phyloP scores from a whole-genome alignment of 768 basidiomycete species.

The Boletus sensibilis region DNA sequence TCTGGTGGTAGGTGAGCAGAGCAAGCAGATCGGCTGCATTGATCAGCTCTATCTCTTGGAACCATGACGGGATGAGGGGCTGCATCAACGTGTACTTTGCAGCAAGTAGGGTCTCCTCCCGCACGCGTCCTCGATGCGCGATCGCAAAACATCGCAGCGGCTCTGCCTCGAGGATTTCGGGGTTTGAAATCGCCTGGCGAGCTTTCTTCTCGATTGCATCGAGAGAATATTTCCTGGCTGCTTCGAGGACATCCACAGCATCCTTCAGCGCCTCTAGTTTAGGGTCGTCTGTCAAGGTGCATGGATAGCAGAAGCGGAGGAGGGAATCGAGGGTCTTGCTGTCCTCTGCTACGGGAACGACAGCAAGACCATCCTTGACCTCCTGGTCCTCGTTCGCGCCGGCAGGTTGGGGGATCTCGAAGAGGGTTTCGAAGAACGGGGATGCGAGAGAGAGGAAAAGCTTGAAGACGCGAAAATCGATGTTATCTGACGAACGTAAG shows the following conservation, averaged over 20 bases:
- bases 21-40: slow-evolving; percentile 26
- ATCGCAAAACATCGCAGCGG: slow-evolving; percentile 34
- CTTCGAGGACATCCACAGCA: slow-evolving; percentile 12
- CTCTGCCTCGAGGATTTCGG: slow-evolving; percentile 20
- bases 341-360: slow-evolving; percentile 18
- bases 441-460: slow-evolving; percentile 34
- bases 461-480: slow-evolving; percentile 21
- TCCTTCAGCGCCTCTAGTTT: slow-evolving; percentile 10
- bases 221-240: slow-evolving; percentile 22
- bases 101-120: slow-evolving; percentile 28
- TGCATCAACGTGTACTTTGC: slow-evolving; percentile 29
- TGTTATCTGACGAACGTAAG: slow-evolving; percentile 23
- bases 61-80: slow-evolving; percentile 23
- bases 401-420: slow-evolving; percentile 29
- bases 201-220: slow-evolving; percentile 21
- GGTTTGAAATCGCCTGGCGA: slow-evolving; percentile 19
- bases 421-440: slow-evolving; percentile 33
- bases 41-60: slow-evolving; percentile 31
- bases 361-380: slow-evolving; percentile 12
- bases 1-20: slow-evolving; percentile 23
- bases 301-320: slow-evolving; percentile 25
- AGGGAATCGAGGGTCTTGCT: slow-evolving; percentile 23
- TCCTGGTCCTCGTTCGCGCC: slow-evolving; percentile 7
- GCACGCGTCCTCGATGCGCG: slow-evolving; percentile 23
- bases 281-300: slow-evolving; percentile 20